A percentile compares a stretch with the other conserved stretches of the same genome.
Conservation (phyloP, 495 filamentous ascomycete genomes). For the Daldinia decipiens region DNA sequence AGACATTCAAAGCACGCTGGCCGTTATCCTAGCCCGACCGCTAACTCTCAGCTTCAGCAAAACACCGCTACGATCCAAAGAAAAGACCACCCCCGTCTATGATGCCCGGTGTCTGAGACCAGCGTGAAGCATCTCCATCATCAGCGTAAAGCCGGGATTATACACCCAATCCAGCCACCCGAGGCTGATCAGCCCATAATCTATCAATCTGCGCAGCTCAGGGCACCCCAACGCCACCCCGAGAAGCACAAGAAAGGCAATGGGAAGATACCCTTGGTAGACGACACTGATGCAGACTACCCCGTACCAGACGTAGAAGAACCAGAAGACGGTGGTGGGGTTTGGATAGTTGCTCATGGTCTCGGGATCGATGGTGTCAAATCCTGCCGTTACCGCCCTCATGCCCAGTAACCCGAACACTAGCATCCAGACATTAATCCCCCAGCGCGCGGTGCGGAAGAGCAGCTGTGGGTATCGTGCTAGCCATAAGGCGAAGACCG, state of each 20-base stretch:
- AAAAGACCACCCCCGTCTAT: not conserved
- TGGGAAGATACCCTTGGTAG: constrained; percentile 14
- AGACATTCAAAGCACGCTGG: not conserved
- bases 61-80: not conserved
- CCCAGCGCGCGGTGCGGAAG: constrained; percentile 25
- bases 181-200: constrained; percentile 31
- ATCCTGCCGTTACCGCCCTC: constrained; percentile 25
- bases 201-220: constrained; percentile 16
- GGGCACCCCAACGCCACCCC: not conserved
- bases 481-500: constrained; percentile 22
- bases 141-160: not conserved
- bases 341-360: not conserved
- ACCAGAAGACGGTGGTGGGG: not conserved
- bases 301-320: constrained; percentile 23
- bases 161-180: constrained; percentile 32
- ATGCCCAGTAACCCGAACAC: constrained; percentile 20
- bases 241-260: constrained; percentile 5
- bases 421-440: constrained; percentile 18
- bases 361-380: constrained; percentile 15
- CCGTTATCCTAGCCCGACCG: not conserved
- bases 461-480: constrained; percentile 10
- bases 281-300: not conserved
- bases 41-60: not conserved
- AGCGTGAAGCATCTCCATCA: not conserved
- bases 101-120: not conserved